Conservation (phyloP, 2,329 filamentous ascomycete genomes). For the Pestalotiopsis fici region DNA sequence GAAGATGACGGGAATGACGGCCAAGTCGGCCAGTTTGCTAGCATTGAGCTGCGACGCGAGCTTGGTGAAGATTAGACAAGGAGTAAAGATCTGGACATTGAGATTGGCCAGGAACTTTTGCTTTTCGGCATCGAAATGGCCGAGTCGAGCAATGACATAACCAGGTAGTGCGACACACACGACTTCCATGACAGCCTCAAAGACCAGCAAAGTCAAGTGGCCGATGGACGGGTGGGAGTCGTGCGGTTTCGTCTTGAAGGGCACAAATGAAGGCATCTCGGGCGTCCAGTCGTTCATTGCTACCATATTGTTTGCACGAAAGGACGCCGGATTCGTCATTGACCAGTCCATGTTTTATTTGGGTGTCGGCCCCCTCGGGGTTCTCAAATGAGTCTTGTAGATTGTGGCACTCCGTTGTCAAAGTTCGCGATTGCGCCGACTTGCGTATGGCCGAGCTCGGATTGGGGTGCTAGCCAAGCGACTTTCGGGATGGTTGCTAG, state of each 20-base stretch:
- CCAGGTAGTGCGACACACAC: conserved; percentile 93
- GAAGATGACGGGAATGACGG: conserved; percentile 95
- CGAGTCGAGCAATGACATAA: conserved; percentile 85
- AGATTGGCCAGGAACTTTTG: conserved; percentile 97
- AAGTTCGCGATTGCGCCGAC: background rate
- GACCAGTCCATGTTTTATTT: conserved; percentile 24
- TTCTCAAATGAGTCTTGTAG: background rate
- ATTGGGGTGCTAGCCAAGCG: background rate
- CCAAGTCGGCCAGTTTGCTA: conserved; percentile 85
- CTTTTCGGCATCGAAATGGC: conserved; percentile 92
- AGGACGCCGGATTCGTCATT: conserved; percentile 42
- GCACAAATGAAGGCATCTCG: conserved; percentile 40
- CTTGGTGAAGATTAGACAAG: conserved; percentile 97
- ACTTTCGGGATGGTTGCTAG: background rate
- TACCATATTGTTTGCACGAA: conserved; percentile 34
- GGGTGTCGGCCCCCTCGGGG: background rate
- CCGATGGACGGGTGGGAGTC: conserved; percentile 64
- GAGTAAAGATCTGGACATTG: conserved; percentile 95
- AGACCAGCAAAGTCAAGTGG: conserved; percentile 80
- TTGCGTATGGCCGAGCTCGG: background rate
- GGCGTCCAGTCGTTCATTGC: conserved; percentile 16
- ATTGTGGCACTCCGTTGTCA: background rate
- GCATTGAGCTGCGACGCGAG: conserved; percentile 91
- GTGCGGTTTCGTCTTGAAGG: conserved; percentile 36
- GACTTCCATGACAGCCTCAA: conserved; percentile 91